A percentile compares a stretch with the other conserved stretches of the same genome.
These are phyloP conservation scores for Phaffomyces thermotolerans DNA, from an alignment of 805 yeast species.

Conservation along the genomic window DNA sequence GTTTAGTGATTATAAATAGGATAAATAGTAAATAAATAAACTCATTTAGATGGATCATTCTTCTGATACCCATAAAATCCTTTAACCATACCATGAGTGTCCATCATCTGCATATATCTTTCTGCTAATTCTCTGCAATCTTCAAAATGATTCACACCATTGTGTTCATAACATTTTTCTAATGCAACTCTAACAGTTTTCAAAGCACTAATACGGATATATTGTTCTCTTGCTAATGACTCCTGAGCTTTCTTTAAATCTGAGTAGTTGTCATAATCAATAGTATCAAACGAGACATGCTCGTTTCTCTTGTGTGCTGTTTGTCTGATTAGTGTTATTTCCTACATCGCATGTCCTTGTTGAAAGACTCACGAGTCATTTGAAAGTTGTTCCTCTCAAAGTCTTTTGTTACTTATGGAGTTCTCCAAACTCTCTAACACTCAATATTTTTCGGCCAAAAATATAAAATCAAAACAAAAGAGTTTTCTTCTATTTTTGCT, in stretches of 20 bases:
- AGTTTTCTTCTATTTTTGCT: no score
- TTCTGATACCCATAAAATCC: conserved; percentile 84
- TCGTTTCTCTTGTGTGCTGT: conserved; percentile 48
- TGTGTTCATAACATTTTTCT: conserved; percentile 57
- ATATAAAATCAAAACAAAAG: no score
- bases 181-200: conserved; percentile 67
- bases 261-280: conserved; percentile 60
- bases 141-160: conserved; percentile 64
- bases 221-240: conserved; percentile 73
- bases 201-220: conserved; percentile 61
- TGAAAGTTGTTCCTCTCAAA: no score
- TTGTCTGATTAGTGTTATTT: no score
- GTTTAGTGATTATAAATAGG: not conserved
- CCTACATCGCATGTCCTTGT: no score
- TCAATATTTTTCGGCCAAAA: no score
- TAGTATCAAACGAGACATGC: conserved; percentile 75
- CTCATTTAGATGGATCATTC: conserved; percentile 75
- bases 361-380: not conserved
- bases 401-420: no score
- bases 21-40: conserved; percentile 3
- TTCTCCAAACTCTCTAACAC: no score
- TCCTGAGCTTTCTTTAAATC: conserved; percentile 69
- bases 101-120: conserved; percentile 69
- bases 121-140: conserved; percentile 76
- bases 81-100: conserved; percentile 49